Evolutionary conservation across 1,284 basidiomycete species (phyloP).

Genomic region (Sphagnurus paluster): DNA sequence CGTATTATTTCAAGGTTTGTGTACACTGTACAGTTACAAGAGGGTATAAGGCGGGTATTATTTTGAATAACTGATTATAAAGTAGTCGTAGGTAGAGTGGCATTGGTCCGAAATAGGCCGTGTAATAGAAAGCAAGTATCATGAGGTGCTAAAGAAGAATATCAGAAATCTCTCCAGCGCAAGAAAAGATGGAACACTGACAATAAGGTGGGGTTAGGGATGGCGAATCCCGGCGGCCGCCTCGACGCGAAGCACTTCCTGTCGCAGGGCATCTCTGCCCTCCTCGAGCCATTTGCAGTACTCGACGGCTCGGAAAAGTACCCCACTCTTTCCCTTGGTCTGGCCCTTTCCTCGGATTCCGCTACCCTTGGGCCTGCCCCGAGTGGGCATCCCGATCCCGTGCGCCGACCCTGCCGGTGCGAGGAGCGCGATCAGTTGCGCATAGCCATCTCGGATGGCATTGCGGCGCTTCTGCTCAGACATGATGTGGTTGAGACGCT

Average conservation of each 20-base stretch:
- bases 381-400: slow-evolving; percentile 69
- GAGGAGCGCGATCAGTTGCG: slow-evolving; percentile 76
- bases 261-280: slow-evolving; percentile 59
- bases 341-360: slow-evolving; percentile 64
- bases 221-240: slow-evolving; percentile 50
- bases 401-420: slow-evolving; percentile 67
- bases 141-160: not conserved
- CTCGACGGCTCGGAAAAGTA: slow-evolving; percentile 77
- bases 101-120: too few species aligned
- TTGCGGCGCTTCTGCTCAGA: slow-evolving; percentile 90
- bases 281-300: slow-evolving; percentile 79
- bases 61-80: too few species aligned
- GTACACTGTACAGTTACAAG: too few species aligned
- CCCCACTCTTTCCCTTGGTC: slow-evolving; percentile 79
- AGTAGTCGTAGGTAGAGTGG: too few species aligned
- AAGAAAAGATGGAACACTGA: not conserved
- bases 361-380: slow-evolving; percentile 79
- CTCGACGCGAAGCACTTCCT: slow-evolving; percentile 65
- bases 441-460: slow-evolving; percentile 87
- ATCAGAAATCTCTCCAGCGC: too few species aligned
- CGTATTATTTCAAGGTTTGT: too few species aligned
- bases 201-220: slow-evolving; percentile 11
- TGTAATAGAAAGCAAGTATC: too few species aligned
- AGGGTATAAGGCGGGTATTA: too few species aligned
- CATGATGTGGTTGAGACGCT: slow-evolving; percentile 92